These are phyloP conservation scores for Cladosporium sp. DNA, from an alignment of 2,329 filamentous ascomycete genomes.

Conservation along the genomic window DNA sequence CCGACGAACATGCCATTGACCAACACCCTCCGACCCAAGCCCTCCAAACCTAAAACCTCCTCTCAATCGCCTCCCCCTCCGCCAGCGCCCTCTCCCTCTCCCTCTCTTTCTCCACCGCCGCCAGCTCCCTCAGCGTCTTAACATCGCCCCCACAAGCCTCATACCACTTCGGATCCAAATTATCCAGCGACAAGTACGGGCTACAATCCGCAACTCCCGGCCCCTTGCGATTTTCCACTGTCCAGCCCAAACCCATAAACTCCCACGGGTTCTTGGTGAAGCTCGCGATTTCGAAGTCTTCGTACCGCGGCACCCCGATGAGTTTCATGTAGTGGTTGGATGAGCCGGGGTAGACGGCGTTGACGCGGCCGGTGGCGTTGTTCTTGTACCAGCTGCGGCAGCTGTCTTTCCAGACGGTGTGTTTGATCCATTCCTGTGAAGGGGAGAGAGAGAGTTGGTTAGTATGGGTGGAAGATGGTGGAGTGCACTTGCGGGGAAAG, in stretches of 20 bases:
- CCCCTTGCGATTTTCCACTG: constrained; percentile 26
- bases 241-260: constrained; percentile 39
- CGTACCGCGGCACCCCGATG: constrained; percentile 36
- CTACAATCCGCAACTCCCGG: constrained; percentile 29
- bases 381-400: constrained; percentile 46
- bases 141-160: constrained; percentile 25
- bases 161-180: constrained; percentile 41
- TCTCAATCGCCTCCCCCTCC: constrained; percentile 3
- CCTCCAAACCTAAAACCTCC: too few relatives aligned
- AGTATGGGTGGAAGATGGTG: too few relatives aligned
- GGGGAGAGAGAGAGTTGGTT: background rate
- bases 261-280: constrained; percentile 39
- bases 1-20: too few relatives aligned
- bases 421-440: constrained; percentile 43
- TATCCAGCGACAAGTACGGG: constrained; percentile 37
- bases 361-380: constrained; percentile 42
- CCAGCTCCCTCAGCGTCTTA: constrained; percentile 19
- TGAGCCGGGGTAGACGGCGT: constrained; percentile 48
- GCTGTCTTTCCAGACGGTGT: constrained; percentile 46
- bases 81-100: background rate
- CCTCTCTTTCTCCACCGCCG: constrained; percentile 15
- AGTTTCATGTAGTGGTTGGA: constrained; percentile 45
- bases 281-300: constrained; percentile 41
- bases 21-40: too few relatives aligned
- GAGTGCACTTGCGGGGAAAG: too few relatives aligned